phyloP scores from a whole-genome alignment of 768 basidiomycete species.

The Coprinopsis strossmayeri region DNA sequence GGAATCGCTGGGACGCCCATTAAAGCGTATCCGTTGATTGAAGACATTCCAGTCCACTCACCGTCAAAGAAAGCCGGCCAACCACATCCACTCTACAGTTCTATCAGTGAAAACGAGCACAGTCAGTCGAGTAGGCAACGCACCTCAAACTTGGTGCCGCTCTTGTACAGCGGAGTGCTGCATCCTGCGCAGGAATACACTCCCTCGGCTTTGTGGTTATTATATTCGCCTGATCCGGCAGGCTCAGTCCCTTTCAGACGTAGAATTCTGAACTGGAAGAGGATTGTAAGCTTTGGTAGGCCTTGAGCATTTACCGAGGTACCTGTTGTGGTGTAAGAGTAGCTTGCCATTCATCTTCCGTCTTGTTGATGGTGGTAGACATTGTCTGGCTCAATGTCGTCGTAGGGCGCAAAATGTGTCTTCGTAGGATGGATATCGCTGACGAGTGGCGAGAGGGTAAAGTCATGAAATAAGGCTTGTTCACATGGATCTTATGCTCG shows the following conservation, averaged over 20 bases:
- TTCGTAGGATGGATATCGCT: no score
- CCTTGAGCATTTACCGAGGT: conserved; percentile 11
- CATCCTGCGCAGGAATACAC: conserved; percentile 79
- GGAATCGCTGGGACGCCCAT: conserved; percentile 57
- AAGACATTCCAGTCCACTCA: conserved; percentile 19
- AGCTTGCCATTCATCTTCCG: conserved; percentile 81
- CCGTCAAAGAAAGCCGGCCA: conserved; percentile 99
- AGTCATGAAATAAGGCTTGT: no score
- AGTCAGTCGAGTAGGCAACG: conserved; percentile 13
- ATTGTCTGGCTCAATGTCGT: no score
- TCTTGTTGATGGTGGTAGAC: conserved; percentile 36
- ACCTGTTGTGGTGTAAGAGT: conserved; percentile 80
- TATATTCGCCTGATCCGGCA: conserved; percentile 73
- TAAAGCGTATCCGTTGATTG: not conserved
- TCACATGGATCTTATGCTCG: no score
- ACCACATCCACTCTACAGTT: conserved; percentile 78
- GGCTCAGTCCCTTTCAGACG: conserved; percentile 85
- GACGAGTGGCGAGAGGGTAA: no score
- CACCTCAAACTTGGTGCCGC: conserved; percentile 79
- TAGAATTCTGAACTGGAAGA: conserved; percentile 69
- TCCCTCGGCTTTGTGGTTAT: conserved; percentile 60
- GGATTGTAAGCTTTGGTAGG: not conserved
- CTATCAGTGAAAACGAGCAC: not conserved
- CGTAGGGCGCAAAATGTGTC: no score
- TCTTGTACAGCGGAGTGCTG: conserved; percentile 79